Percentiles rank a stretch among this genome's conserved stretches.
Evolutionary conservation across 2,329 filamentous ascomycete species (phyloP).

Genomic region (Colletotrichum somersetense): DNA sequence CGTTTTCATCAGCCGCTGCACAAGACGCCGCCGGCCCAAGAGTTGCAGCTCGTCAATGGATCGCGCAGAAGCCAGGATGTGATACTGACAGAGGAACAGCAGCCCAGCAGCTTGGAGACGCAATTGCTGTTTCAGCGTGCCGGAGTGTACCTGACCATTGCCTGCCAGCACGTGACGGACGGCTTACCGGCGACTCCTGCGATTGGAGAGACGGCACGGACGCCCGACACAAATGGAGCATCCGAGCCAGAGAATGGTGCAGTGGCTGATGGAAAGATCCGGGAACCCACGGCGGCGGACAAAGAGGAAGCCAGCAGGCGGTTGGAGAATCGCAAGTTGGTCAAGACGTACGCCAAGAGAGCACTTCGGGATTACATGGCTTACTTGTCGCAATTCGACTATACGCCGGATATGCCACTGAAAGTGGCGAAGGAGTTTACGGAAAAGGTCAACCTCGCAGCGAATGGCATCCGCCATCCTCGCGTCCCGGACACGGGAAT

Average conservation of each 20-base stretch:
- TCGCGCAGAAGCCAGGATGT: conserved; percentile 51
- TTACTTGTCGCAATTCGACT: conserved; percentile 82
- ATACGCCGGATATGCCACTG: conserved; percentile 77
- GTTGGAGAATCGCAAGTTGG: conserved; percentile 70
- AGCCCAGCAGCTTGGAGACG: conserved; percentile 80
- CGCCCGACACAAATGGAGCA: conserved; percentile 12
- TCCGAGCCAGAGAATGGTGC: conserved; percentile 12
- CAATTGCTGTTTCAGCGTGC: conserved; percentile 84
- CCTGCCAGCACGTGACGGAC: conserved; percentile 72
- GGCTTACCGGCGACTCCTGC: conserved; percentile 57
- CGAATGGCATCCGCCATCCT: conserved; percentile 60
- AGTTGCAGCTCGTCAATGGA: conserved; percentile 57
- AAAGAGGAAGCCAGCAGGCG: conserved; percentile 54
- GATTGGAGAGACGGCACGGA: conserved; percentile 23
- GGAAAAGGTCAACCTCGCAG: conserved; percentile 68
- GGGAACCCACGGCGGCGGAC: conserved; percentile 56
- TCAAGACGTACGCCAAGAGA: conserved; percentile 80
- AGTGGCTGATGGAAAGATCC: conserved; percentile 1
- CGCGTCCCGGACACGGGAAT: conserved; percentile 44
- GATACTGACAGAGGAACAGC: conserved; percentile 58
- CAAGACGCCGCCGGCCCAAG: conserved; percentile 57
- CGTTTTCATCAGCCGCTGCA: conserved; percentile 68
- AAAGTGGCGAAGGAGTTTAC: conserved; percentile 69
- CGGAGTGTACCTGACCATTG: conserved; percentile 77
- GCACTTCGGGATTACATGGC: conserved; percentile 80